Evolutionary conservation across 73 alveolate species (phyloP).

Genomic region (Blepharisma stoltei): DNA sequence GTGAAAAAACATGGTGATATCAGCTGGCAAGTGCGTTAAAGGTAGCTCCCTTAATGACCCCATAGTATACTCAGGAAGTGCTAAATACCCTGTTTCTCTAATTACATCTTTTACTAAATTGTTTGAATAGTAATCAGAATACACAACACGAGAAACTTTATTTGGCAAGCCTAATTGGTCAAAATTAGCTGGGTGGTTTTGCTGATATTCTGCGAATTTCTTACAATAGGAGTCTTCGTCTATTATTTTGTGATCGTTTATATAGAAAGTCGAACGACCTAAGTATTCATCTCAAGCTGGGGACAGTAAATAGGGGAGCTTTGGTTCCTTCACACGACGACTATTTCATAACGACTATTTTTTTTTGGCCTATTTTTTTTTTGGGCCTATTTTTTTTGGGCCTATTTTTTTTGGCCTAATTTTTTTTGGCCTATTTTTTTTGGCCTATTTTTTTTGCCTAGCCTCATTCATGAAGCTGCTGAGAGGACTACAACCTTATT

Average conservation of each 20-base stretch:
- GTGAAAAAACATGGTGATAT: constrained; percentile 11
- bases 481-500: no score
- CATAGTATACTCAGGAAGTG: neutral
- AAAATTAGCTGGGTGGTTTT: neutral
- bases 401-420: no score
- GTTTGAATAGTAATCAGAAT: constrained; percentile 12
- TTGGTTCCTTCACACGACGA: no score
- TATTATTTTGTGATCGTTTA: neutral
- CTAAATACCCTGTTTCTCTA: neutral
- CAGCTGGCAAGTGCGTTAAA: neutral
- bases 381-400: no score
- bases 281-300: constrained; percentile 28
- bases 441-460: no score
- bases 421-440: no score
- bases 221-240: constrained; percentile 10
- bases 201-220: neutral
- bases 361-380: no score
- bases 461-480: no score
- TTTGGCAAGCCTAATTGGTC: constrained; percentile 16
- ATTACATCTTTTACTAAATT: constrained; percentile 21
- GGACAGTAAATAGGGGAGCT: neutral
- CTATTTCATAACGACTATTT: no score
- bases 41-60: no score
- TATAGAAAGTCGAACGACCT: neutral
- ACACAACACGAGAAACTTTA: neutral